Evolutionary conservation across 305 asterid genomes (phyloP).

Genomic region (Fraxinus dipetala): DNA sequence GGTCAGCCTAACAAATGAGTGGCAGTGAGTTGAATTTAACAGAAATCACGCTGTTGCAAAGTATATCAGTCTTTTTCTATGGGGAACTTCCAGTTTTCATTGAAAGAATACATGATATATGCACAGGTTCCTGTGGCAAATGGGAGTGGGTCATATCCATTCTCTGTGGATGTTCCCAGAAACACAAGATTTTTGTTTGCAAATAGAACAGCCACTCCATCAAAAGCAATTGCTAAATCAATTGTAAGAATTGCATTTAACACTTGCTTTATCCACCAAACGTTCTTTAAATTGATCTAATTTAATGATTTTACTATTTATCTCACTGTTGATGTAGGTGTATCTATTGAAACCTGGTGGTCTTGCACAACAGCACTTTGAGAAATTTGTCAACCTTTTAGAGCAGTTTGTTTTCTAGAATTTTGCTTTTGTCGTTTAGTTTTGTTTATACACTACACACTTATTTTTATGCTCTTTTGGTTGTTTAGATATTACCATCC

Average conservation of each 20-base stretch:
- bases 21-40: slow-evolving; percentile 24
- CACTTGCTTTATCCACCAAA: slow-evolving; percentile 23
- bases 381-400: slow-evolving; percentile 84
- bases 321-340: slow-evolving; percentile 62
- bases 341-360: slow-evolving; percentile 87
- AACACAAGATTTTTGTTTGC: slow-evolving; percentile 90
- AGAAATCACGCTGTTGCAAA: slow-evolving; percentile 5
- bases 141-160: slow-evolving; percentile 88
- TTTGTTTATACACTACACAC: slow-evolving; percentile 20
- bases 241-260: slow-evolving; percentile 58
- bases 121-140: slow-evolving; percentile 97
- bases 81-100: not conserved
- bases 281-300: slow-evolving; percentile 11
- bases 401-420: slow-evolving; percentile 82
- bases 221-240: slow-evolving; percentile 93
- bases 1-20: slow-evolving; percentile 11
- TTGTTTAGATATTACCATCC: slow-evolving; percentile 89
- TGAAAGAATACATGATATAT: slow-evolving; percentile 25
- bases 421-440: slow-evolving; percentile 14
- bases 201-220: slow-evolving; percentile 64
- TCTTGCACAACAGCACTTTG: slow-evolving; percentile 72
- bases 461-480: slow-evolving; percentile 2
- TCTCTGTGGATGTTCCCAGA: slow-evolving; percentile 82
- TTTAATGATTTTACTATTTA: slow-evolving; percentile 16
- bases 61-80: slow-evolving; percentile 2